Conservation (phyloP, 2,329 filamentous ascomycete species). For the Arthroderma sp. region DNA sequence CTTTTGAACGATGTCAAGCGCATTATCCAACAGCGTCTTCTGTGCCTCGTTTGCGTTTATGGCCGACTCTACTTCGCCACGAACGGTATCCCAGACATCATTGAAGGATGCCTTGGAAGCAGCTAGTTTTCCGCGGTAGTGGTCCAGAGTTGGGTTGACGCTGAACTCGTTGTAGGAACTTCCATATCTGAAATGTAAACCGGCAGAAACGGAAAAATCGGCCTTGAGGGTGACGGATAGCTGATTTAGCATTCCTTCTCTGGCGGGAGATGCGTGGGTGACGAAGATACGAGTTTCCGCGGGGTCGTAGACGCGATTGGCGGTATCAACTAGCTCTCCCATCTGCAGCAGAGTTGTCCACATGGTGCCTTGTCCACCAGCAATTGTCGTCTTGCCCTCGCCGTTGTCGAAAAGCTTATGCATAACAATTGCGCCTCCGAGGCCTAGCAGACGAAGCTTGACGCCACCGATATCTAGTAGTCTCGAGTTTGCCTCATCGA, state of each 20-base stretch:
- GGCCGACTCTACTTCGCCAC: slow-evolving; percentile 85
- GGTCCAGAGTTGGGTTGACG: slow-evolving; percentile 93
- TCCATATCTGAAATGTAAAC: slow-evolving; percentile 94
- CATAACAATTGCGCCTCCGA: slow-evolving; percentile 96
- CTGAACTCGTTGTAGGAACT: slow-evolving; percentile 99
- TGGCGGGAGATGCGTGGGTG: slow-evolving; percentile 90
- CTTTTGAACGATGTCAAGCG: slow-evolving; percentile 87
- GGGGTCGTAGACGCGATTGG: slow-evolving; percentile 94
- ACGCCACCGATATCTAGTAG: slow-evolving; percentile 89
- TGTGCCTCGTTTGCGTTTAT: slow-evolving; percentile 90
- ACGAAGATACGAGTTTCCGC: slow-evolving; percentile 95
- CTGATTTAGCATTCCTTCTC: slow-evolving; percentile 94
- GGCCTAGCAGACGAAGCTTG: slow-evolving; percentile 82
- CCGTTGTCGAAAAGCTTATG: slow-evolving; percentile 99
- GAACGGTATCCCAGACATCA: slow-evolving; percentile 98
- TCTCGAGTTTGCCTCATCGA: slow-evolving; percentile 94
- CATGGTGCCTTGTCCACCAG: slow-evolving; percentile 97
- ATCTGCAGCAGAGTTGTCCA: slow-evolving; percentile 98
- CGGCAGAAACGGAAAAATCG: slow-evolving; percentile 94
- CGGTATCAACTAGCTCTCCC: slow-evolving; percentile 94
- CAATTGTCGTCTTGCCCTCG: slow-evolving; percentile 93
- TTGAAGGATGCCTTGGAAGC: slow-evolving; percentile 98
- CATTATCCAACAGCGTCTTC: slow-evolving; percentile 81
- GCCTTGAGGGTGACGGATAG: slow-evolving; percentile 94
- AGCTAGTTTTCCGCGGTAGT: slow-evolving; percentile 95